These are phyloP conservation scores for Aristolochia californica DNA, from an alignment of 164 flowering plant species.

Conservation along the genomic window DNA sequence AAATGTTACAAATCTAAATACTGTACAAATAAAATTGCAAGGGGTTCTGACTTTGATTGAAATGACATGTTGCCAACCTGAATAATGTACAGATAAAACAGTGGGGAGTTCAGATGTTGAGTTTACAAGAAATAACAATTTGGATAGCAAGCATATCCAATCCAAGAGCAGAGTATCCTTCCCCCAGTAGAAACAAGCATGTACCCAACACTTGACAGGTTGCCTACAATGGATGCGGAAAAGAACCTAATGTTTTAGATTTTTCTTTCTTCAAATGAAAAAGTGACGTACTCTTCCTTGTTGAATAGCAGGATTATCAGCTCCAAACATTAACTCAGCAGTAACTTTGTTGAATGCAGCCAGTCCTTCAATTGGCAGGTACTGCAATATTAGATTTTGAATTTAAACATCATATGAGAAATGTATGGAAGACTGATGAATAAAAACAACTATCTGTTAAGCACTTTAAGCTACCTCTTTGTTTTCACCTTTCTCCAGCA, in stretches of 20 bases:
- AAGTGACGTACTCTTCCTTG: constrained; percentile 58
- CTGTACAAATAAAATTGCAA: too few species aligned
- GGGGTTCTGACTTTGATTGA: too few species aligned
- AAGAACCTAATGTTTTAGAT: too few species aligned
- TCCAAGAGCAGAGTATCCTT: too few species aligned
- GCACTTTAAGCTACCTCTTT: constrained; percentile 60
- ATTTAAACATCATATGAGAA: background rate
- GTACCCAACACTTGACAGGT: too few species aligned
- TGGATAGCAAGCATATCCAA: too few species aligned
- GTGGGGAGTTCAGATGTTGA: too few species aligned
- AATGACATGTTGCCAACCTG: background rate
- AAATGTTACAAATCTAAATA: background rate
- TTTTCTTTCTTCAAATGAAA: background rate
- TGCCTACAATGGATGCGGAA: too few species aligned
- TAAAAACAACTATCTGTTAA: background rate
- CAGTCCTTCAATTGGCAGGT: constrained; percentile 98
- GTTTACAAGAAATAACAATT: too few species aligned
- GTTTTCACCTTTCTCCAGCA: constrained; percentile 85
- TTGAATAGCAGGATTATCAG: constrained; percentile 61
- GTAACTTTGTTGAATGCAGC: constrained; percentile 94
- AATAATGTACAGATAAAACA: too few species aligned
- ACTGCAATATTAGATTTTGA: constrained; percentile 33
- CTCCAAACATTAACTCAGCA: constrained; percentile 87
- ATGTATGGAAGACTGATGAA: background rate
- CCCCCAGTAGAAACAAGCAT: too few species aligned